Base-by-base conservation (phyloP, 2,329 filamentous ascomycete species). In the Claviceps digitariae region DNA sequence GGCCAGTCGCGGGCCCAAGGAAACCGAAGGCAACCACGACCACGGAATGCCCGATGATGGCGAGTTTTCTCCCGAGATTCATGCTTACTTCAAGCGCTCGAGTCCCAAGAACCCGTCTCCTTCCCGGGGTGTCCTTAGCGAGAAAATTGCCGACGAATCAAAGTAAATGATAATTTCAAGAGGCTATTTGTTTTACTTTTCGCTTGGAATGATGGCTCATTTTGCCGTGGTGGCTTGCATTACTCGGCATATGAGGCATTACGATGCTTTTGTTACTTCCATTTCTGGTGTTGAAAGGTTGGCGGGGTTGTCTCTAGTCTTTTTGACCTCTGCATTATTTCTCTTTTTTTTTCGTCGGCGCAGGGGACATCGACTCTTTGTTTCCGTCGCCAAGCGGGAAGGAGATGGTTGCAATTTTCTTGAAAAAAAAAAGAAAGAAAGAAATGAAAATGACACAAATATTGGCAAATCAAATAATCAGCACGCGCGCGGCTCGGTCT, bases 21-120 rank as follows among this genome's bases (percentile, higher is more conserved):
- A 83, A 59, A 66, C 68, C 4, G 68, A 74, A 58, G 68, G 68
- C 45, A 56, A 55, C 43, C 59, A 65, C 50, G 65, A 70, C 48
- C 55, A 60, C 49, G 62, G 62, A 48, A 66, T 71, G 54, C 65
- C 71, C 38, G 69, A 75, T 3, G 71, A 73, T 38, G 73, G 76
- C 55, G 73, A 76, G 51, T 76, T 77, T 57, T 77, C 74, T 7
- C 67, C 72, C 20, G 73, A 77, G 61, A 78, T 79, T 38, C 73
- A 77, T 60, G 67, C 72, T 43, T 81, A 79, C 65, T 81, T 81
- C 66, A 68, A 71, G 62, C 65, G 68, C 49, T 71, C 68, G 3
- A 67, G 62, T 54, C 68, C 68, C 51, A 64, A 63, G 38, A 55
- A 48, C 10, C 23, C 52, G 25, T 52, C 34, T 20, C 44, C 40